A percentile compares a stretch with the other conserved stretches of the same genome.
These are phyloP conservation scores for Hemileccinum rubropunctum DNA, from an alignment of 768 basidiomycete genomes.

Conservation along the genomic window DNA sequence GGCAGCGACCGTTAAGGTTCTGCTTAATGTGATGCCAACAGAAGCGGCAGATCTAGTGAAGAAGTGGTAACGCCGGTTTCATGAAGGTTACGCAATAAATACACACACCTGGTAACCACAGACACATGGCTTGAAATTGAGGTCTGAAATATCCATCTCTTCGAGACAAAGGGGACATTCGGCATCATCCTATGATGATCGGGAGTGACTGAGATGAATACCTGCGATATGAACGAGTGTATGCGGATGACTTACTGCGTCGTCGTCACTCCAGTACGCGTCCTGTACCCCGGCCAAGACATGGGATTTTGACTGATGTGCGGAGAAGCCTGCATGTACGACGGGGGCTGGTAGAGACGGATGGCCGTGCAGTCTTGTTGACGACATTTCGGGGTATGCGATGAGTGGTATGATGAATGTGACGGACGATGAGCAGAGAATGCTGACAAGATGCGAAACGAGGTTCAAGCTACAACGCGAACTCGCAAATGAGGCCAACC, in stretches of 20 bases:
- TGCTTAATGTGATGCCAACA: constrained; percentile 99
- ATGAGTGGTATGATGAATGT: constrained; percentile 1
- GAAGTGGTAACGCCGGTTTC: constrained; percentile 13
- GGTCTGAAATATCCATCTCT: constrained; percentile 98
- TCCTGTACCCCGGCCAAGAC: constrained; percentile 88
- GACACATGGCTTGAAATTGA: constrained; percentile 98
- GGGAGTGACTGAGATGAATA: constrained; percentile 13
- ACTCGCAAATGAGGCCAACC: constrained; percentile 25
- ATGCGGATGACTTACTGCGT: constrained; percentile 51
- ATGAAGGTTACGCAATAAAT: constrained; percentile 15
- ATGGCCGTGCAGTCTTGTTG: constrained; percentile 56
- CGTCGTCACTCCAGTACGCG: constrained; percentile 97
- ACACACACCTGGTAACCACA: constrained; percentile 92
- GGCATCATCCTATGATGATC: constrained; percentile 76
- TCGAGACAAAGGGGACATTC: constrained; percentile 98
- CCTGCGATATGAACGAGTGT: constrained; percentile 7
- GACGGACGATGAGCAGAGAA: constrained; percentile 19
- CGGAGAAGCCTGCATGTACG: constrained; percentile 64
- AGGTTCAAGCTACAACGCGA: constrained; percentile 22
- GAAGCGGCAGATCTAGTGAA: constrained; percentile 90
- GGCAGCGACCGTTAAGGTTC: constrained; percentile 94
- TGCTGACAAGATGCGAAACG: constrained; percentile 13
- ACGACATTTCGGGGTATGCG: constrained; percentile 38
- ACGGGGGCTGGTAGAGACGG: constrained; percentile 72
- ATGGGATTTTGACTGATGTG: constrained; percentile 79